Base-by-base conservation (phyloP, 2,329 filamentous ascomycete species). In the Leptographium lundbergii region DNA sequence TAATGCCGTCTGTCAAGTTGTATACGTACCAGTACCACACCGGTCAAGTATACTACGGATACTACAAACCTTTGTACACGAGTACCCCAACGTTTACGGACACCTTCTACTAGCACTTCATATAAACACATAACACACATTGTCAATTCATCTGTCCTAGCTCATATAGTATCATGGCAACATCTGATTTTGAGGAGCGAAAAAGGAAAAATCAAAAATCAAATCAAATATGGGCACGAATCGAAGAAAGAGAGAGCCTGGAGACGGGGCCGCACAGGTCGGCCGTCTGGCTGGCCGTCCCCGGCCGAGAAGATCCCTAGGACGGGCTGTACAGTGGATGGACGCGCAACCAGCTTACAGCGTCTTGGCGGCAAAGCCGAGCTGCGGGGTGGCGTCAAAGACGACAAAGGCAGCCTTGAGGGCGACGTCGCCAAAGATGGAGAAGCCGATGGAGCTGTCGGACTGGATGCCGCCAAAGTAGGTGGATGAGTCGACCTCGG, bases 391-490 rank as follows among this genome's bases (percentile, higher is more conserved):
- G 45, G 52, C 56, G 48, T 67, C 62, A 57, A 67, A 67, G 56
- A 67, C 65, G 11, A 67, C 66, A 25, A 65, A 64, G 19, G 65
- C 64, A 1, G 66, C 65, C 65, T 67, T 67, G 52, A 67, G 64
- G 6, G 65, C 64, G 4, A 67, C 63, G 24, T 66, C 65, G 11
- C 66, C 66, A 29, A 64, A 67, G 61, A 67, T 66, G 62, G 63
- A 61, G 59, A 66, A 60, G 50, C 65, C 65, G 27, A 67, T 62
- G 27, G 29, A 61, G 19, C 47, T 19, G 61, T 60, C 59, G 25
- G 42, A 53, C 75, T 88, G 86, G 59, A 89, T 77, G 55, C 85
- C 85, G 60, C 86, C 86, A 66, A 77, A 87, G 77, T 85, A 88
- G 45, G 60, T 73, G 4, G 66, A 67, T 11, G 66, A 71, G 62